These are phyloP conservation scores for Leccinellum albellum DNA, from an alignment of 768 basidiomycete genomes.

Conservation along the genomic window DNA sequence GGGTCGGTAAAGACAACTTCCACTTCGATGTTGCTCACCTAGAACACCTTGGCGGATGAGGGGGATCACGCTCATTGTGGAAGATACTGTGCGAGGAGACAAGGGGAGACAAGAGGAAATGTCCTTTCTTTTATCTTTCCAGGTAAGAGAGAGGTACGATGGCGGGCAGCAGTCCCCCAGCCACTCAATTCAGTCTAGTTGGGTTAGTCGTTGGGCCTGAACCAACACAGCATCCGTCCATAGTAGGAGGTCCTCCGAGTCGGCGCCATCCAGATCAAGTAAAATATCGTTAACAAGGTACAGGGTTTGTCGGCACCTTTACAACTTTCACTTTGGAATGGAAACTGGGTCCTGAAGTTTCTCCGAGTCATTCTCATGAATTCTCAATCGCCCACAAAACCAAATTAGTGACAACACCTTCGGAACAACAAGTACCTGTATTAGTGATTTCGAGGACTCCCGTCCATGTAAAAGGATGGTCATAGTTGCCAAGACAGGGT, in stretches of 20 bases:
- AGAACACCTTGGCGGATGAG: slow-evolving; percentile 18
- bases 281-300: neutral
- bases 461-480: neutral
- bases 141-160: neutral
- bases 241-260: neutral
- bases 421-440: neutral
- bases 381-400: neutral
- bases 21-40: slow-evolving; percentile 12
- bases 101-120: neutral
- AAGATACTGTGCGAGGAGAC: neutral
- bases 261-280: neutral
- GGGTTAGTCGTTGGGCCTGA: too few relatives aligned
- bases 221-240: neutral
- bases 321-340: neutral
- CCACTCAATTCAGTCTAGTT: neutral
- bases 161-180: neutral
- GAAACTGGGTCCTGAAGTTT: neutral
- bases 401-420: neutral
- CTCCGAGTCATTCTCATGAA: too few relatives aligned
- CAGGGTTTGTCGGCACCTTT: neutral
- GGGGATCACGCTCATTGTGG: slow-evolving; percentile 14
- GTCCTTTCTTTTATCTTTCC: slow-evolving; percentile 4
- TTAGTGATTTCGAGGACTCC: neutral
- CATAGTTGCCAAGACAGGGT: neutral
- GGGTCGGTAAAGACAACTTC: slow-evolving; percentile 2